Evolutionary conservation across 306 rosid genomes (phyloP), one percentile per base, ranked within the genome.

Genomic region (Cicer cuneatum): DNA sequence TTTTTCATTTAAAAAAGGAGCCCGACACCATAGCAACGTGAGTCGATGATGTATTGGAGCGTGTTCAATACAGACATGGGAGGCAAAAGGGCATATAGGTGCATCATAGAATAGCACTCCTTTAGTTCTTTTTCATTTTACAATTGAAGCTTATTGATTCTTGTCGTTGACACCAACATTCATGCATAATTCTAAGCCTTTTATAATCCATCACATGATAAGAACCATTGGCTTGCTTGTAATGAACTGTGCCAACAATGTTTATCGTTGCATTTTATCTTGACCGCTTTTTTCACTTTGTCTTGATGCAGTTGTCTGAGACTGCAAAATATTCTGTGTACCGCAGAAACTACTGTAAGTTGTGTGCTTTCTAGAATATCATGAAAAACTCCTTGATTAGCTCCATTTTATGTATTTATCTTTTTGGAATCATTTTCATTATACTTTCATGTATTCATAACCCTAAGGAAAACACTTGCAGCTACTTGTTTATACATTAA

Each of bases 281-380:
- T 73, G 73, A 58, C 48, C 35, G 18, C 41, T 11, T 73, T 49
- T 65, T 72, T 73, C 58, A 53, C 56, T 67, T 89, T 67, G 77
- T 67, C 69, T 78, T 80, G 39, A 73, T 86, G 81, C 90, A 93
- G 97, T 78, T 68, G 81, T 77, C 76, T 93, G 81, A 87, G 81
- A 38, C 92, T 93, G 79, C 97, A 88, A 73, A 86, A 85, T 77
- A 75, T 88, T 77, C 72, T 93, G 46, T 89, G 90, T 62, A 72
- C 85, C 1, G 72, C 71, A 66, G 97, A 93, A 87, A 86, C 78
- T 64, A 82, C 83, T 74, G 98, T 93, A 87, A 83, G 98, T 86
- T 71, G 19, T 71, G 71, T 66, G 67, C 66, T 67, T 53, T 59
- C 77, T 57, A 48, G 67, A 84, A 56, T 51, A 70, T 68, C 48